A percentile compares a stretch with the other conserved stretches of the same genome.
These are phyloP conservation scores for Chloris gayana DNA, from an alignment of 176 grass and related monocot species.

Conservation along the genomic window DNA sequence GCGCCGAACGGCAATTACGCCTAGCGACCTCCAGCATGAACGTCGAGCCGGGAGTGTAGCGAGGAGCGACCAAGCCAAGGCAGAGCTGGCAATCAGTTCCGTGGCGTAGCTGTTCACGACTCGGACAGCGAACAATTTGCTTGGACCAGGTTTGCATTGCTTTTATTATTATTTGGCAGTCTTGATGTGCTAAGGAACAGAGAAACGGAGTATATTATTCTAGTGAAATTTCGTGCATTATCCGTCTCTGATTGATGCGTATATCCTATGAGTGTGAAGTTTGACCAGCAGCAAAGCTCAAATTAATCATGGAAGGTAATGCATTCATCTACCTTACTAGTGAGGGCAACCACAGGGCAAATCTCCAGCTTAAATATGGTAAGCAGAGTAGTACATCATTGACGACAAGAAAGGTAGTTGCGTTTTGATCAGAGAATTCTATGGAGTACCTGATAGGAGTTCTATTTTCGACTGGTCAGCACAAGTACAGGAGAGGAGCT, in stretches of 20 bases:
- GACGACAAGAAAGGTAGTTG: not conserved
- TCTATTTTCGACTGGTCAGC: not conserved
- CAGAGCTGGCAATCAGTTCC: not conserved
- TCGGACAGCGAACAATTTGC: not conserved
- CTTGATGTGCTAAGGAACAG: no score
- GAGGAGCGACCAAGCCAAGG: not conserved
- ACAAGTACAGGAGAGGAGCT: not conserved
- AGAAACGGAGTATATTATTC: not conserved
- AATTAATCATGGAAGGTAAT: no score
- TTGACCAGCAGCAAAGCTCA: not conserved
- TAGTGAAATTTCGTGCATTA: not conserved
- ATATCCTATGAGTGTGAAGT: not conserved
- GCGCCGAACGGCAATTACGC: conserved; percentile 8
- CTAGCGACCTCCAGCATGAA: not conserved
- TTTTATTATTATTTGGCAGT: not conserved
- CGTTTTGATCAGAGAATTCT: not conserved
- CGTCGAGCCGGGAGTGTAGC: not conserved
- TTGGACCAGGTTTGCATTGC: not conserved
- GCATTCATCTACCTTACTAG: not conserved
- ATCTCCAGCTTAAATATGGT: not conserved
- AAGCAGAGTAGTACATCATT: not conserved
- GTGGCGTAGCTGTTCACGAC: not conserved
- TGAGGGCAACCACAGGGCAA: not conserved
- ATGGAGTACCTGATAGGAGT: not conserved
- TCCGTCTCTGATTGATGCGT: not conserved